Evolutionary conservation across 192 early-diverging fungal species (phyloP).

Genomic region (Piromyces finnis): DNA sequence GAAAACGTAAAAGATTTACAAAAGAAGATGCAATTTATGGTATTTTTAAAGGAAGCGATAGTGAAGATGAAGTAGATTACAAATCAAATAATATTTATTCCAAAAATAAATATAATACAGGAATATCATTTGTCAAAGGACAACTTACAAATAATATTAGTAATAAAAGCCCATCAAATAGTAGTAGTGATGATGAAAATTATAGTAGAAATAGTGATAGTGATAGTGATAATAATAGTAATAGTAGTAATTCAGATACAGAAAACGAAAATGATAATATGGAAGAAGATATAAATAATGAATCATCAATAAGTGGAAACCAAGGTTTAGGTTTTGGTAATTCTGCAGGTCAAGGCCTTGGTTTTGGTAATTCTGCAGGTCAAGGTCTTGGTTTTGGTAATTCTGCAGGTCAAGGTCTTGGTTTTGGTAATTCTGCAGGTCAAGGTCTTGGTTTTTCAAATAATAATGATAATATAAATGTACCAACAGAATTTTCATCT

Average conservation of each 20-base stretch:
- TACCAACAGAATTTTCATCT: not conserved
- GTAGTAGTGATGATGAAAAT: conserved; percentile 11
- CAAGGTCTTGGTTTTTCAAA: not conserved
- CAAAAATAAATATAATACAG: not conserved
- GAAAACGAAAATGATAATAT: not conserved
- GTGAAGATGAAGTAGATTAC: conserved; percentile 20
- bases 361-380: not conserved
- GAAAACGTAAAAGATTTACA: conserved; percentile 20
- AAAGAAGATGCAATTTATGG: conserved; percentile 45
- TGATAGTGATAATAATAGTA: conserved; percentile 1
- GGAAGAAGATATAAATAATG: not conserved
- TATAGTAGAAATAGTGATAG: conserved; percentile 6
- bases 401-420: conserved; percentile 1
- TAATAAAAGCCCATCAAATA: conserved; percentile 3
- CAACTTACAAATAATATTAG: conserved; percentile 1
- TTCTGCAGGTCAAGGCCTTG: not conserved
- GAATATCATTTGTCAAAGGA: not conserved
- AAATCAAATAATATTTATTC: not conserved
- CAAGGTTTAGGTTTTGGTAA: not conserved
- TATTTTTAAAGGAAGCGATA: conserved; percentile 24
- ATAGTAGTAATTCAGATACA: not conserved
- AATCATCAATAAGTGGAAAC: not conserved
- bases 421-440: not conserved
- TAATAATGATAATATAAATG: not conserved
- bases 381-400: not conserved